A percentile compares a stretch with the other conserved stretches of the same genome.
Conservation (phyloP, 371 early-diverging fungal species). For the Sporodiniella umbellata region DNA sequence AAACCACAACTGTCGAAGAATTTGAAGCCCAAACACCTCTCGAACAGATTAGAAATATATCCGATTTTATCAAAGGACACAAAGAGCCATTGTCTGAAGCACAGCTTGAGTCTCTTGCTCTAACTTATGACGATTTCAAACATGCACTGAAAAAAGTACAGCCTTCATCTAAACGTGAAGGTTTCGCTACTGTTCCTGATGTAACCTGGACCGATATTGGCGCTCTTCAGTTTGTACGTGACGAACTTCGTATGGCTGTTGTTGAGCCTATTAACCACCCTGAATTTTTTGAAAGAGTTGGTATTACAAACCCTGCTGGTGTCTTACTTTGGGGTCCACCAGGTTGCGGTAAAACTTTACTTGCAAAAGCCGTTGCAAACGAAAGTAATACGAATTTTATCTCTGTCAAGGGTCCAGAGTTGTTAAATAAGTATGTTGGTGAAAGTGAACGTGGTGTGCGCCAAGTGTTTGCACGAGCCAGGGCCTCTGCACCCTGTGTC, state of each 20-base stretch:
- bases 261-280: constrained; percentile 96
- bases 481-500: constrained; percentile 94
- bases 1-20: constrained; percentile 46
- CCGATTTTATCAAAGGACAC: constrained; percentile 68
- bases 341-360: constrained; percentile 99
- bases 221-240: constrained; percentile 81
- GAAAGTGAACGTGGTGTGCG: constrained; percentile 98
- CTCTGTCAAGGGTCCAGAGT: constrained; percentile 98
- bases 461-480: constrained; percentile 96
- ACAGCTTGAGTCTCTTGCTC: constrained; percentile 84
- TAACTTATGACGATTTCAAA: constrained; percentile 87
- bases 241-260: constrained; percentile 94
- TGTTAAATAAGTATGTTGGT: constrained; percentile 99
- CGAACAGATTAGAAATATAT: constrained; percentile 67
- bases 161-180: constrained; percentile 97
- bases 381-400: constrained; percentile 98
- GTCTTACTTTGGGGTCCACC: constrained; percentile 99
- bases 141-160: constrained; percentile 91
- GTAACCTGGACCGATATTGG: constrained; percentile 97
- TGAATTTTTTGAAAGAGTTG: constrained; percentile 87
- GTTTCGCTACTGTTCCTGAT: constrained; percentile 96
- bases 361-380: constrained; percentile 98
- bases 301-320: constrained; percentile 93
- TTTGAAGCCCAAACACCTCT: constrained; percentile 54
- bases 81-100: constrained; percentile 74